A percentile compares a stretch with the other conserved stretches of the same genome.
phyloP scores from a whole-genome alignment of 108 stramenopile genomes.

The Conticribra guillardii region DNA sequence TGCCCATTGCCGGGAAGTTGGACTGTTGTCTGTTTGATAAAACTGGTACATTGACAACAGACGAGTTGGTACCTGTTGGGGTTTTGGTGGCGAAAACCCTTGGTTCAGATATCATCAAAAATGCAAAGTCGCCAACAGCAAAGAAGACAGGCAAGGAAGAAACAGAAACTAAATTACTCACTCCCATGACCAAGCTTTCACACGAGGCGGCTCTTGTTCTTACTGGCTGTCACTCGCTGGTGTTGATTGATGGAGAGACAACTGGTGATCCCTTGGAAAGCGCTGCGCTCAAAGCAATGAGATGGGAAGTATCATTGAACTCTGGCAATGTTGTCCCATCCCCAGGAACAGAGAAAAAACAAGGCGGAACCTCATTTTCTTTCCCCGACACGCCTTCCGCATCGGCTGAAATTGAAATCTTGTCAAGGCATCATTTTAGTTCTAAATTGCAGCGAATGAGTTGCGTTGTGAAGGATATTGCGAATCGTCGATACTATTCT shows the following conservation, averaged over 20 bases:
- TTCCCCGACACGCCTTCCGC: constrained; percentile 33
- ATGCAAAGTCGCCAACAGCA: constrained; percentile 9
- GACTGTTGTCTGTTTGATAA: constrained; percentile 97
- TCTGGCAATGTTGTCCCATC: constrained; percentile 66
- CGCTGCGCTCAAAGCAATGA: constrained; percentile 83
- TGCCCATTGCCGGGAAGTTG: constrained; percentile 96
- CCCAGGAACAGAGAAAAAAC: constrained; percentile 60
- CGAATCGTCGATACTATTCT: constrained; percentile 59
- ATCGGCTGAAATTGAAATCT: constrained; percentile 66
- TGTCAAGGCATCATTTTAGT: constrained; percentile 96
- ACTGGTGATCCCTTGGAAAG: constrained; percentile 92
- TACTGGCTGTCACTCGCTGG: constrained; percentile 91
- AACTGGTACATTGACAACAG: constrained; percentile 97
- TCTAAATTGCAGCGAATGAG: constrained; percentile 98
- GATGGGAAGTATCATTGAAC: constrained; percentile 70
- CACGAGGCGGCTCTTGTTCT: constrained; percentile 80
- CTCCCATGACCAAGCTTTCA: constrained; percentile 76
- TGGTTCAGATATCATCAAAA: constrained; percentile 10
- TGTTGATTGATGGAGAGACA: constrained; percentile 85
- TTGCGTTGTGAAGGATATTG: constrained; percentile 76
- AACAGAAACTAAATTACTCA: constrained; percentile 52
- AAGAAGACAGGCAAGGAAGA: constrained; percentile 53
- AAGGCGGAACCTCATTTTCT: constrained; percentile 55
- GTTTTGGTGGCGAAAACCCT: constrained; percentile 52
- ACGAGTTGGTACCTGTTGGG: constrained; percentile 96